Evolutionary conservation across 2,329 filamentous ascomycete species (phyloP).

Genomic region (Verruconis gallopava): DNA sequence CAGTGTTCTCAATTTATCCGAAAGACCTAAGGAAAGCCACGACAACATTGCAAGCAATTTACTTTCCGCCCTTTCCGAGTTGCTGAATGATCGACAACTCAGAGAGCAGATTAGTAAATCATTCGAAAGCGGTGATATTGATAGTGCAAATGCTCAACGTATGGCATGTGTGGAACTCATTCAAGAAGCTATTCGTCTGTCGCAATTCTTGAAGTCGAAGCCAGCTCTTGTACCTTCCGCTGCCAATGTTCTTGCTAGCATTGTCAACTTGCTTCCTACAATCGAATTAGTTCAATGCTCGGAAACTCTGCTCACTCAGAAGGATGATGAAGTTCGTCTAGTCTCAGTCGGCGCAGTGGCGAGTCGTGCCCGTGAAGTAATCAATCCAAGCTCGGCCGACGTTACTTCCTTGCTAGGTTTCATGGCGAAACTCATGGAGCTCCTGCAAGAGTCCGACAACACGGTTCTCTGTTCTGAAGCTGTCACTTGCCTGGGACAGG

Average conservation of each 20-base stretch:
- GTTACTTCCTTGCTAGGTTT: conserved; percentile 63
- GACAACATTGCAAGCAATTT: conserved; percentile 6
- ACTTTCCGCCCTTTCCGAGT: conserved; percentile 3
- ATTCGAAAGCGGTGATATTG: conserved; percentile 7
- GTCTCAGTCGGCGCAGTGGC: conserved; percentile 75
- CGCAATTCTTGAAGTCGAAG: conserved; percentile 5
- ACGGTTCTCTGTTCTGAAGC: conserved; percentile 71
- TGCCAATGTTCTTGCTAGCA: conserved; percentile 54
- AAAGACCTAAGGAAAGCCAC: conserved; percentile 8
- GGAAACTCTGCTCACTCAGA: conserved; percentile 64
- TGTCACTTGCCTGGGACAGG: conserved; percentile 81
- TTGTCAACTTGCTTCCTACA: conserved; percentile 77
- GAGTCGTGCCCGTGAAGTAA: conserved; percentile 60
- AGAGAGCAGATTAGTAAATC: conserved; percentile 2
- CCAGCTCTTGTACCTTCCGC: not conserved
- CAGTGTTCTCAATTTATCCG: conserved; percentile 9
- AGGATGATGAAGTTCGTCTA: conserved; percentile 58
- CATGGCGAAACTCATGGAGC: conserved; percentile 62
- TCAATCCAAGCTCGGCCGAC: conserved; percentile 53
- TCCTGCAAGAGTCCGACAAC: conserved; percentile 60
- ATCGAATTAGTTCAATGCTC: conserved; percentile 81
- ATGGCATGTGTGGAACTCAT: conserved; percentile 4
- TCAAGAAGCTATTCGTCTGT: conserved; percentile 5
- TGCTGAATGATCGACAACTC: conserved; percentile 5
- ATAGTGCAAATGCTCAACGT: conserved; percentile 2